Evolutionary conservation across 129 eudicot species (phyloP), one percentile per base, ranked within the genome.

Genomic region (Silybum marianum): DNA sequence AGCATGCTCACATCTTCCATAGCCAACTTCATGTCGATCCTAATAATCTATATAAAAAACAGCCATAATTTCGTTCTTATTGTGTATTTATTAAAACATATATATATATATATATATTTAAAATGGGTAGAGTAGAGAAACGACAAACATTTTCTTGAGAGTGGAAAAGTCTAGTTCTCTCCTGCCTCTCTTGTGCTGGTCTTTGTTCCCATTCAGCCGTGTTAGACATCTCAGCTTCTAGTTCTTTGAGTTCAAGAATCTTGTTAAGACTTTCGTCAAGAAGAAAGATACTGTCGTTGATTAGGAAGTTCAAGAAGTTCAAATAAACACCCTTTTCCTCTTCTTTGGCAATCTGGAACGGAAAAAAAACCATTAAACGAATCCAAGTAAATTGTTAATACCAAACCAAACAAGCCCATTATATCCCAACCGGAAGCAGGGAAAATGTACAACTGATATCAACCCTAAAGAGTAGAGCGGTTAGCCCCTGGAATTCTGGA

Each of bases 161-260:
- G 58, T 89, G 97, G 84, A 88, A 92, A 25, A 90, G 89, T 62
- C 97, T 94, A 65, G 98, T 95, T 88, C 98, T 92, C 93, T 95
- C 98, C 90, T 95, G 98, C 86, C 97, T 92, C 86, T 95, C 98
- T 79, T 95, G 94, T 78, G 94, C 89, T 22, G 98, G 89, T 87
- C 98, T 90, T 72, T 84, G 88, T 84, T 95, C 98, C 98, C 98
- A 95, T 87, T 90, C 98, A 25, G 69, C 86, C 0, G 94, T 95
- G 82, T 95, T 95, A 22, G 98, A 89, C 98, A 95, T 95, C 88
- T 95, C 98, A 69, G 98, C 97, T 89, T 95, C 98, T 46, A 95
- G 72, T 73, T 87, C 98, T 90, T 95, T 95, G 80, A 89, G 91
- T 83, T 95, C 99, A 82, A 93, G 99, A 82, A 95, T 95, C 83